These are phyloP conservation scores for Fomitopsis schrenkii DNA, from an alignment of 1,284 basidiomycete species.

Conservation along the genomic window DNA sequence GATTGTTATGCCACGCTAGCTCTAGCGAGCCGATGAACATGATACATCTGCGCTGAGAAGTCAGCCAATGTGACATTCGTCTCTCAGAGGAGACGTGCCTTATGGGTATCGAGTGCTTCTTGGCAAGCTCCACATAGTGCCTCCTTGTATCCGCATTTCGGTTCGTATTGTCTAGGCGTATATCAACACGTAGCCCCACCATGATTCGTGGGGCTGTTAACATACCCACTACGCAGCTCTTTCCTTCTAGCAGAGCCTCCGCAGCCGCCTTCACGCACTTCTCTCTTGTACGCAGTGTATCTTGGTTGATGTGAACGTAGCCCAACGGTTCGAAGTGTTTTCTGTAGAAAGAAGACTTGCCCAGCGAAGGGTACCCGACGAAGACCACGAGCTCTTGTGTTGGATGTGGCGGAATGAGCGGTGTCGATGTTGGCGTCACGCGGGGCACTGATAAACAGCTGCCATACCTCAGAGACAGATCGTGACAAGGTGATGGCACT, in stretches of 20 bases:
- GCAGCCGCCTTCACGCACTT: conserved; percentile 72
- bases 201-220: conserved; percentile 17
- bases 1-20: conserved; percentile 87
- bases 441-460: conserved; percentile 41
- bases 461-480: neutral
- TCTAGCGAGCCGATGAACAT: conserved; percentile 69
- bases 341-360: conserved; percentile 82
- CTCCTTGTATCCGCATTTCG: conserved; percentile 66
- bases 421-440: conserved; percentile 57
- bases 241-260: conserved; percentile 49
- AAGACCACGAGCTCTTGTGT: conserved; percentile 72
- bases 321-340: conserved; percentile 63
- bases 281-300: conserved; percentile 66
- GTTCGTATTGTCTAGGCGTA: conserved; percentile 78
- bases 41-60: conserved; percentile 53
- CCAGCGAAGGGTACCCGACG: conserved; percentile 83
- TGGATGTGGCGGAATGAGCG: conserved; percentile 47
- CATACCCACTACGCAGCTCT: conserved; percentile 74
- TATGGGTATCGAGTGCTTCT: conserved; percentile 47
- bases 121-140: conserved; percentile 66
- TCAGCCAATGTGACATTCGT: neutral
- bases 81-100: conserved; percentile 36
- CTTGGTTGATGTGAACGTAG: conserved; percentile 87
- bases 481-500: neutral
- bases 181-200: neutral